Base-by-base conservation (phyloP, 768 basidiomycete genomes). In the Pleurotus eryngii region DNA sequence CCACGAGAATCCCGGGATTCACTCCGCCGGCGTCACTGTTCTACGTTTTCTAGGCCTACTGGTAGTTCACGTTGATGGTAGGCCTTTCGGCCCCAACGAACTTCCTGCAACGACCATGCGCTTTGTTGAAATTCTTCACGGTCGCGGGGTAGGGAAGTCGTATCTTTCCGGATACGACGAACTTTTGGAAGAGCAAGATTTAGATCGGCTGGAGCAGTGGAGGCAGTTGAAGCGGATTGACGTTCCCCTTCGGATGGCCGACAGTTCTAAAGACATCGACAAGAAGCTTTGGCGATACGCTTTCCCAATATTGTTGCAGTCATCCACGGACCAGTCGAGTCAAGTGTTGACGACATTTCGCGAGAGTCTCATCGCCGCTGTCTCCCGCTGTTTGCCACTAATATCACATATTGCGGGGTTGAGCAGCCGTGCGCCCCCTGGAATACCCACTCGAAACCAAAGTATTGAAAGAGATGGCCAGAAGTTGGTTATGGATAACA, bases 341-440 rank as follows among this genome's bases (percentile, higher is more conserved):
- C 65, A 72, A 6, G 74, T 81, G 5, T 64, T 86, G 24, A 65
- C 68, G 2, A 68, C 76, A 6, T 81, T 90, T 64, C 80, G 92
- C 49, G 87, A 87, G 55, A 77, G 80, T 39, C 65, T 92, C 5
- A 83, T 87, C 50, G 85, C 87, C 5, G 83, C 89, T 2, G 83
- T 82, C 8, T 76, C 84, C 9, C 81, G 88, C 35, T 90, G 85
- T 62, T 89, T 92, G 60, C 82, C 86, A 5, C 75, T 77, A 1
- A 89, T 94, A 63, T 80, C 87, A 7, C 79, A 84, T 57, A 77
- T 92, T 42, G 89, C 92, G 6, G 91, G 90, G 2, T 74, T 94
- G 61, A 86, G 81, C 64, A 80, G 66, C 37, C 74, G 80, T 26
- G 74, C 81, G 27, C 82, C 84, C n/a, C 65, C 74, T 12, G 74